Evolutionary conservation across 1,284 basidiomycete species (phyloP), one percentile per base, ranked within the genome.

Genomic region (Papiliotrema laurentii): DNA sequence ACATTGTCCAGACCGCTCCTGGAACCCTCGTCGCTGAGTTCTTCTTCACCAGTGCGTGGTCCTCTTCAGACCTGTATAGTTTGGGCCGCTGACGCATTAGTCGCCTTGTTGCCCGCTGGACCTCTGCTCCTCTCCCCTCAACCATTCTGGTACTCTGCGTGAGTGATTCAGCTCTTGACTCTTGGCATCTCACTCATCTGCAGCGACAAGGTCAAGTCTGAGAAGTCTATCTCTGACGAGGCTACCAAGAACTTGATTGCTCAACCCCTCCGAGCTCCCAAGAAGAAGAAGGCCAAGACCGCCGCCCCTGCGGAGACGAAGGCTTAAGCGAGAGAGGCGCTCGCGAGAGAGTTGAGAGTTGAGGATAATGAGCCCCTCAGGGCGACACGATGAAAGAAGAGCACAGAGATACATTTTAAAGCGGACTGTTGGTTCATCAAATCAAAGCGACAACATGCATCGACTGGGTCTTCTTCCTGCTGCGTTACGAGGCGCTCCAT

Each of bases 231-330:
- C 56, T 83, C 91, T 73, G 89, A 96, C 63, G 83, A 86, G 60
- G 87, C 87, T 64, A 74, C 91, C 64, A 89, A 91, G 77, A 77
- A 80, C 31, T 77, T 89, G 35, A 75, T 97, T 56, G 77, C 84
- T 43, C 84, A 85, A 72, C 85, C 83, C 55, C 76, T 97, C 59
- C 83, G 93, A 53, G 88, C 91, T 74, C 83, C 78, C 72, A 96
- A 90, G 83, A 94, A 93, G 82, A 87, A 81, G 76, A 86, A 87
- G 79, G 89, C 87, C 78, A 89, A 88, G 78, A 81, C 83, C 69
- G 75, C 77, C 13, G 81, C 81, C 51, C 79, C 66, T 28, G 54
- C 48, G 50, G 43, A 59, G 52, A 49, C 47, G 26, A 50, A 58
- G 47, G 53, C 56, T 34, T 48, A 51, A 43, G 25, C 10, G 14